These are phyloP conservation scores for Pugionium dolabratum DNA, from an alignment of 345 rosid genomes.

Conservation along the genomic window DNA sequence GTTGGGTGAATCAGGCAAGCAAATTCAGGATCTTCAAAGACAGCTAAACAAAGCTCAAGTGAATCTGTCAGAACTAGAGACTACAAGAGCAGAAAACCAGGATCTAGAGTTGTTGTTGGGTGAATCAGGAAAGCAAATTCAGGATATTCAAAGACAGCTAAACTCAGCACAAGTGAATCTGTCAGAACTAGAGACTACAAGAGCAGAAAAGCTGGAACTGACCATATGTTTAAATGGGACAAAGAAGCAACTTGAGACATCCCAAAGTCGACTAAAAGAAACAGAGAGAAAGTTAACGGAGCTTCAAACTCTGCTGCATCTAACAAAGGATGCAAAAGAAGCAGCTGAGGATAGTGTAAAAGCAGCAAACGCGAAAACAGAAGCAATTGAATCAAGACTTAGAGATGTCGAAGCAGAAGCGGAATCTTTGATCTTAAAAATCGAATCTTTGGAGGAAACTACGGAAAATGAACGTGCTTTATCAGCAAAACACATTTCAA, in stretches of 20 bases:
- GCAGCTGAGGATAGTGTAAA: slow-evolving; percentile 53
- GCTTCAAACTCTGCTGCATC: slow-evolving; percentile 45
- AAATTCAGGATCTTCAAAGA: slow-evolving; percentile 35
- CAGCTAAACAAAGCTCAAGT: slow-evolving; percentile 49
- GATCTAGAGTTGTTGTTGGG: slow-evolving; percentile 49
- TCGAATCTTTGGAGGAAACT: slow-evolving; percentile 47
- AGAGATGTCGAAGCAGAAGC: slow-evolving; percentile 54
- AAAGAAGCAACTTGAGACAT: slow-evolving; percentile 50
- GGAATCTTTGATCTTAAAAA: slow-evolving; percentile 48
- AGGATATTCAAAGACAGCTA: slow-evolving; percentile 44
- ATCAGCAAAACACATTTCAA: slow-evolving; percentile 40
- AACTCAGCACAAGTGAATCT: slow-evolving; percentile 49
- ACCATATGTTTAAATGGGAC: slow-evolving; percentile 52
- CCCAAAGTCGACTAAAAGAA: slow-evolving; percentile 47
- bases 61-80: slow-evolving; percentile 44
- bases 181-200: slow-evolving; percentile 49
- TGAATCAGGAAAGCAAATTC: slow-evolving; percentile 40
- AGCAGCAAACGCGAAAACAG: slow-evolving; percentile 44
- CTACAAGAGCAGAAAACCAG: slow-evolving; percentile 53
- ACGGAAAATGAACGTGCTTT: slow-evolving; percentile 37
- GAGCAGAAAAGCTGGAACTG: slow-evolving; percentile 58
- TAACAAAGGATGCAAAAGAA: slow-evolving; percentile 50
- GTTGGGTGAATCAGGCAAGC: slow-evolving; percentile 40
- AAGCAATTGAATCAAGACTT: slow-evolving; percentile 56
- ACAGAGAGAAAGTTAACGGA: slow-evolving; percentile 49